Conservation (phyloP, 768 basidiomycete genomes). For the Leccinum ochraceum region DNA sequence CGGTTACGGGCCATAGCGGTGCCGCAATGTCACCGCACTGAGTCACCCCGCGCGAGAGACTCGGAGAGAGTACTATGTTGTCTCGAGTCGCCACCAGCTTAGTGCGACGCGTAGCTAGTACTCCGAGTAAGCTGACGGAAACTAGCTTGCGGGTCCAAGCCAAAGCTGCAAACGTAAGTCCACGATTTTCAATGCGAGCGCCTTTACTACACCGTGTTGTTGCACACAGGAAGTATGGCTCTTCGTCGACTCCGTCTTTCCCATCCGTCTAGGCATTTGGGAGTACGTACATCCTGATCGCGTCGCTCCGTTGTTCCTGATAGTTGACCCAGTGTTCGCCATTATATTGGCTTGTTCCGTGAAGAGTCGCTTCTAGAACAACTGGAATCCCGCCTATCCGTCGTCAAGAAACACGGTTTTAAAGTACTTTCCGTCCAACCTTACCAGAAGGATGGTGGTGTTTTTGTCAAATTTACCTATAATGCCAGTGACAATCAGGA, state of each 20-base stretch:
- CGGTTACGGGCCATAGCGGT: background rate
- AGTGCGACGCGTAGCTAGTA: constrained; percentile 3
- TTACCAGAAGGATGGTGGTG: constrained; percentile 80
- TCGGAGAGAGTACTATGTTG: constrained; percentile 16
- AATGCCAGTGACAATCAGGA: constrained; percentile 30
- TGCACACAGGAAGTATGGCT: constrained; percentile 55
- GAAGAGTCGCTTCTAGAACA: constrained; percentile 55
- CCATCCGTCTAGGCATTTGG: constrained; percentile 66
- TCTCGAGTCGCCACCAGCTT: constrained; percentile 12
- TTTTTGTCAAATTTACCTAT: constrained; percentile 77
- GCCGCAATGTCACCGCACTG: background rate
- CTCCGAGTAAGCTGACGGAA: constrained; percentile 10
- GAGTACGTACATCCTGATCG: constrained; percentile 52
- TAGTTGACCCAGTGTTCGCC: constrained; percentile 52
- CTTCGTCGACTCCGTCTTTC: constrained; percentile 79
- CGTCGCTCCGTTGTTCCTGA: constrained; percentile 3
- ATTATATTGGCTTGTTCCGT: constrained; percentile 60
- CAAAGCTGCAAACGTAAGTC: constrained; percentile 21
- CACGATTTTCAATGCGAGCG: constrained; percentile 11
- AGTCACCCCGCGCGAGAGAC: background rate
- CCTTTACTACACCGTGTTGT: constrained; percentile 7
- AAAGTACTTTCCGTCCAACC: constrained; percentile 63
- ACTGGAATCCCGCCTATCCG: constrained; percentile 50
- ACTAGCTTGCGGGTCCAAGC: background rate
- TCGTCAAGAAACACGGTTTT: constrained; percentile 58